Base-by-base conservation (phyloP, 345 rosid species). In the Psidium friedrichsthalianum region DNA sequence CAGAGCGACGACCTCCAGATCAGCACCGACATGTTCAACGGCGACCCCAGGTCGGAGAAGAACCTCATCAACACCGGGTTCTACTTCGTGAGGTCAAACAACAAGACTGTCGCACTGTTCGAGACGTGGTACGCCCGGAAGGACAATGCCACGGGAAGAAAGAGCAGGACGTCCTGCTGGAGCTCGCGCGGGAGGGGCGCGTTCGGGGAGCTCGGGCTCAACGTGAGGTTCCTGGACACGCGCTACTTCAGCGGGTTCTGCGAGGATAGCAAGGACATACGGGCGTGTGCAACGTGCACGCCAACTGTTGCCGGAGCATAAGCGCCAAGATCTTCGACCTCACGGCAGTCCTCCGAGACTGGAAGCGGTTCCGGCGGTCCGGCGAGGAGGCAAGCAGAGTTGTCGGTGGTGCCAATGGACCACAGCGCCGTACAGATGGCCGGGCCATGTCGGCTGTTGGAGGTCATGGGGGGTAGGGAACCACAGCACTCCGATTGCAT, bases 251-350 rank as follows among this genome's bases (percentile, higher is more conserved):
- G 98, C 18, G 98, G 99, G 32, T 97, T 95, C 85, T 97, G 99
- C 56, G 85, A 90, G 69, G 93, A 93, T 32, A 95, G 96, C 85
- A 44, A 13, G 21, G 91, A 97, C 83, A 58, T 94, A 80, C 42
- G 86, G 12, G 88, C 0, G 98, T 97, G 2, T 85, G 86, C 6
- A 97, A 96, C 0, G 95, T 95, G 10, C 99, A 97, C 53, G 95
- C 99, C 21, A 97, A 97, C 55, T 97, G 99, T 83, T 95, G 99
- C 74, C 95, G 93, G 29, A 94, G 91, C 16, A 90, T 95, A 10
- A 56, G 83, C 12, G 97, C 99, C 21, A 97, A 97, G 90, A 83
- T 95, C 21, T 56, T 36, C 53, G 99, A 95, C 84, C 89, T 95
- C 1, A 89, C 86, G 55, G 88, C 44, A 5, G 96, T 93, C 74